These are phyloP conservation scores for Clavispora carvajalis DNA, from an alignment of 805 yeast genomes.

Conservation along the genomic window DNA sequence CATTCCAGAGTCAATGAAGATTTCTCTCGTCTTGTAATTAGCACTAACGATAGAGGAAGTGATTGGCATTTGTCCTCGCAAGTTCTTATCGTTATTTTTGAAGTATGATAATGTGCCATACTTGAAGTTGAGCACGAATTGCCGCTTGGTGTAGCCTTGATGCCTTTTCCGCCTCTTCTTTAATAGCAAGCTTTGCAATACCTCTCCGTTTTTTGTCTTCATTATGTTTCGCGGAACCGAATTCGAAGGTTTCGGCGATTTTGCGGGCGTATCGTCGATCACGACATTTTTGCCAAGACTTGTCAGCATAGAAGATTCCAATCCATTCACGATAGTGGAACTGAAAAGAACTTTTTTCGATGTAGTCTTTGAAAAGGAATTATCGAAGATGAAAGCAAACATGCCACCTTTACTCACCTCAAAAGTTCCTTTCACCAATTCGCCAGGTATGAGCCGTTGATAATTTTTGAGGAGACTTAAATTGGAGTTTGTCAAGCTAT, in stretches of 20 bases:
- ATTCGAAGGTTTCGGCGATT: not conserved
- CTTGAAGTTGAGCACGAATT: constrained; percentile 75
- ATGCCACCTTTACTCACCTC: constrained; percentile 60
- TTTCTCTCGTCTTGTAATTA: constrained; percentile 56
- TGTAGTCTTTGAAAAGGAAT: constrained; percentile 80
- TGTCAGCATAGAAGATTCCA: not conserved
- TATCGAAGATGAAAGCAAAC: constrained; percentile 87
- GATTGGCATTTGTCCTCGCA: constrained; percentile 91
- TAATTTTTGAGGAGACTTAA: constrained; percentile 55
- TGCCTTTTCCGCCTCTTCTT: constrained; percentile 77
- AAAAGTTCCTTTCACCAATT: constrained; percentile 56
- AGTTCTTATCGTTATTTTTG: constrained; percentile 62
- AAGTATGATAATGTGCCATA: constrained; percentile 82
- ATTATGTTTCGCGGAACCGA: constrained; percentile 12
- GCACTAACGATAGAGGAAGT: constrained; percentile 79
- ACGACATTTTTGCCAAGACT: not conserved
- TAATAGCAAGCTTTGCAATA: constrained; percentile 69
- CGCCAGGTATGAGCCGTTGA: constrained; percentile 47
- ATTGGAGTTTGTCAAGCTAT: constrained; percentile 36
- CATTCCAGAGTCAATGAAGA: constrained; percentile 89
- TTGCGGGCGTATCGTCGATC: too few species aligned
- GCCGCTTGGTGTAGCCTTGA: constrained; percentile 83
- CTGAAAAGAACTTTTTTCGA: constrained; percentile 77
- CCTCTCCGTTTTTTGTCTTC: constrained; percentile 57
- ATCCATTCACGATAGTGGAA: constrained; percentile 16